phyloP scores from a whole-genome alignment of 139 green algal species.

The Astrephomene gubernaculifera region DNA sequence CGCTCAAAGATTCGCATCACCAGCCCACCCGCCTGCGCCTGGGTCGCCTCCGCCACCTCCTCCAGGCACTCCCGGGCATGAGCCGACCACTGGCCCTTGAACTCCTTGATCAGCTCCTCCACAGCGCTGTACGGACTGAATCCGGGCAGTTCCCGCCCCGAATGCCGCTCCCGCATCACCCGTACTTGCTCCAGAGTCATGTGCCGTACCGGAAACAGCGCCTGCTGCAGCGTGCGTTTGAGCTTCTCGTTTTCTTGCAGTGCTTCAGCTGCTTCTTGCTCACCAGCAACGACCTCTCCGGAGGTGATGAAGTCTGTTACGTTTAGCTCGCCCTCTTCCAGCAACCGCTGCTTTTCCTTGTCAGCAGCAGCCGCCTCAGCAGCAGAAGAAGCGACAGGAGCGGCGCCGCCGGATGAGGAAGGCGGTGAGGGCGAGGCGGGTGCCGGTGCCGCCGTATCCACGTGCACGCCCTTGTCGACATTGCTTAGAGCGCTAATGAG shows the following conservation, averaged over 20 bases:
- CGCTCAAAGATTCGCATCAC: not conserved
- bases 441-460: no score
- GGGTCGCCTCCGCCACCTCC: not conserved
- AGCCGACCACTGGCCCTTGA: constrained; percentile 24
- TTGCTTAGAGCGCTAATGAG: not conserved
- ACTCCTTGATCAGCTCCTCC: constrained; percentile 12
- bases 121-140: constrained; percentile 46
- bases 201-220: not conserved
- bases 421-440: no score
- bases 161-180: not conserved
- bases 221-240: not conserved
- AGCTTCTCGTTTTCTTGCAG: not conserved
- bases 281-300: not conserved
- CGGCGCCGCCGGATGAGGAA: no score
- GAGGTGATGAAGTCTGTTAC: no score
- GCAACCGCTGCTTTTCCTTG: not conserved
- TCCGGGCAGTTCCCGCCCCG: constrained; percentile 43
- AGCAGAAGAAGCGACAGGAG: no score
- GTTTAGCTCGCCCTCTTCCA: no score
- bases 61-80: not conserved
- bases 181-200: constrained; percentile 35
- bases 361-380: no score
- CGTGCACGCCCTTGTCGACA: not conserved
- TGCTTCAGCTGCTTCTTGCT: not conserved
- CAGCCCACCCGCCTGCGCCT: not conserved